Conservation (phyloP, 202 grass and related monocot species). For the Zoysia matrella region DNA sequence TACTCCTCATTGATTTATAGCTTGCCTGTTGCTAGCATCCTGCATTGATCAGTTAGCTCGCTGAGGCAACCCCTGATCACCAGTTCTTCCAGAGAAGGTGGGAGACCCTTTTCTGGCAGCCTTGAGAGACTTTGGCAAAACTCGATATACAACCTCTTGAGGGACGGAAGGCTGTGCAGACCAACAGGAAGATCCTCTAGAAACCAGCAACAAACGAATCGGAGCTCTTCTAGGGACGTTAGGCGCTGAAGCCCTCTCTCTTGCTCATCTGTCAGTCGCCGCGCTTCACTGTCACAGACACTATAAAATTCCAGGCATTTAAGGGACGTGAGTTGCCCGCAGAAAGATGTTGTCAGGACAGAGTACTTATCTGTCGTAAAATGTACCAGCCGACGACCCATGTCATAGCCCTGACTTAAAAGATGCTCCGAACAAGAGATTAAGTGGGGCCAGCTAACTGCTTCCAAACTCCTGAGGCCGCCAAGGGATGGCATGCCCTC, state of each 20-base stretch:
- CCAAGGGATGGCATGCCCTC: background rate
- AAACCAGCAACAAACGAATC: fast-evolving
- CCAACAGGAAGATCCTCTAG: background rate
- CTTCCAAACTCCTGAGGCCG: background rate
- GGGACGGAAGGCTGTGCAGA: slow-evolving; percentile 11
- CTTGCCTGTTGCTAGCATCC: background rate
- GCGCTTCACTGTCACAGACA: fast-evolving
- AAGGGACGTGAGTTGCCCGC: slow-evolving; percentile 30
- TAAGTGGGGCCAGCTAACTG: background rate
- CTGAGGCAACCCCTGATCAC: fast-evolving
- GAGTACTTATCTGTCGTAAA: background rate
- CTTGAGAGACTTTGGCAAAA: too few relatives aligned
- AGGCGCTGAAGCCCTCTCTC: slow-evolving; percentile 6
- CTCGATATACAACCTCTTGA: slow-evolving; percentile 3
- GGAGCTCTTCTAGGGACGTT: slow-evolving; percentile 5
- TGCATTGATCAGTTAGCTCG: slow-evolving; percentile 4
- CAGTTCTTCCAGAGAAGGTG: slow-evolving; percentile 5
- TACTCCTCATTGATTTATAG: background rate
- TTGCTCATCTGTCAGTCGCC: slow-evolving; percentile 16
- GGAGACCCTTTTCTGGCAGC: slow-evolving; percentile 11
- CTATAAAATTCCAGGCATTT: background rate
- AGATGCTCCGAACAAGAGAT: background rate
- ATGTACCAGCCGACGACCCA: background rate
- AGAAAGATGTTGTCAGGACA: slow-evolving; percentile 3
- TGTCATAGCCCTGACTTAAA: background rate